Evolutionary conservation across 768 basidiomycete genomes (phyloP), one percentile per base, ranked within the genome.

Genomic region (Tylopilus felleus): DNA sequence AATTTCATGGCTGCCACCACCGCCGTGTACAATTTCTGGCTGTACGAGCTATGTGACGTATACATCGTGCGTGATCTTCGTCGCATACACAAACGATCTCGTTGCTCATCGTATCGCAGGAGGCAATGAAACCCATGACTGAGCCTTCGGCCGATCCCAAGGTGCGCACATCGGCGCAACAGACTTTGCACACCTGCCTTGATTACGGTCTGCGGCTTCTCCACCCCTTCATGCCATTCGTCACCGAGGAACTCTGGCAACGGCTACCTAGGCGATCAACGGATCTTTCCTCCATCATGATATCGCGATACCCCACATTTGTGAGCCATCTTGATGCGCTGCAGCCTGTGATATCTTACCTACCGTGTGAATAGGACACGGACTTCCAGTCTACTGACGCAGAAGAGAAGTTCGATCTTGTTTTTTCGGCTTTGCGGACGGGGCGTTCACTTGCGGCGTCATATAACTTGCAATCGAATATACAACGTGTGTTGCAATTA

Each of bases 231-330:
- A 99, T 98, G 97, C 97, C 97, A 1, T 99, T 90, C 71, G 91
- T 99, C 29, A 98, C 97, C 5, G 97, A 99, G 73, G 97, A 98
- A 70, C 75, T 99, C 12, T 99, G 97, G 97, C 97, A 99, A 70
- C 84, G 97, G 27, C 77, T 99, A 2, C 94, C 95, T 0, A 79
- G 95, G 17, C 77, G 94, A 55, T 83, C 87, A 2, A 86, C 86
- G 38, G 94, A 98, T 67, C 60, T 78, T 9, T 83, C 85, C 8
- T 93, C 93, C 0, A 93, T 99, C 69, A 95, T 95, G 91, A 72
- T 98, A 19, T 80, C 94, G 0, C 73, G 80, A 28, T 98, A 84
- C 80, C 97, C 97, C 4, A 77, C 82, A 33, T 72, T 77, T 59
- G 96, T 95, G 62, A 62, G 92, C 79, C 14, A 8, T 19, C 23